Base-by-base conservation (phyloP, 2,329 filamentous ascomycete species). In the Hypoxylon sp. region DNA sequence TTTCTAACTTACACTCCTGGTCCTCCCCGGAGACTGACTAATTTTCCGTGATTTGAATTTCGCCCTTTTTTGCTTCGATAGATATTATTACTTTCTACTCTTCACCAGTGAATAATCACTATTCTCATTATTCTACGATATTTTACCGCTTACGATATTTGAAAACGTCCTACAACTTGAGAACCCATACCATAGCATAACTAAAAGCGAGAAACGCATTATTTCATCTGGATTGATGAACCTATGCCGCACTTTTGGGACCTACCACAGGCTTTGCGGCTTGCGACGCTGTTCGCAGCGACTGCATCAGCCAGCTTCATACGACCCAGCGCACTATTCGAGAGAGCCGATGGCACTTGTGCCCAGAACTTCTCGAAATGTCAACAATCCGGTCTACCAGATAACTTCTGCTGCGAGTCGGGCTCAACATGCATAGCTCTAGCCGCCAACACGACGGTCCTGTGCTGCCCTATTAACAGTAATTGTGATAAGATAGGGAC, bases 401-500 rank as follows among this genome's bases (percentile, higher is more conserved):
- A 81, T 57, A 84, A 86, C 76, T 93, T 94, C 77, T 94, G 91
- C 82, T 94, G 92, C 76, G 79, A 85, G 3, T 67, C 79, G 29
- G 79, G 77, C 17, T 81, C 84, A 5, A 83, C 76, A 2, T 94
- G 92, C 80, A 81, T 88, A 44, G 74, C 84, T 1, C 84, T 94
- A 51, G 90, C 90, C 10, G 87, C 82, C n/a, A 81, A 84, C 48
- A 90, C 90, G 5, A 92, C 91, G 0, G 84, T 90, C 13, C 81
- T 94, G 53, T 94, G 92, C 82, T 94, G 92, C 76, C 91, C 91
- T 1, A 71, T 78, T 1, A 87, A 84, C 37, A 74, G 74, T 37
- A 82, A 84, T 73, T 94, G 92, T 81, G 73, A 80, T n/a, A 82
- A 78, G 52, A 91, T 94, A 73, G 75, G 84, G 71, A 84, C 90